Conservation (phyloP, 208 protist species). For the Blechomonas ayalai region DNA sequence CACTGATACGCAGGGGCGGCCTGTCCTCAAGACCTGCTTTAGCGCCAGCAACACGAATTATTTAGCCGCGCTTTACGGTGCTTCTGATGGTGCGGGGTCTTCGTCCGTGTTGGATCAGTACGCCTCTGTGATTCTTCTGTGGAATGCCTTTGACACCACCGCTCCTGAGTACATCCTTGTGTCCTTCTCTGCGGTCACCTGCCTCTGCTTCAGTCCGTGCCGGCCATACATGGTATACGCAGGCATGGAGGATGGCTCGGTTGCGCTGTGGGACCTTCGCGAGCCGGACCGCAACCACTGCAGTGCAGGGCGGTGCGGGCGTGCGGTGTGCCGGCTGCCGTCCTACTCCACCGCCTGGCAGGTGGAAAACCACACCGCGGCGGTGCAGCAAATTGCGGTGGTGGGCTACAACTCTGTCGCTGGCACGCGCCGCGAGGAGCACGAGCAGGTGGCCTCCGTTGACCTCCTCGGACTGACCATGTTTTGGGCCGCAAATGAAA, state of each 20-base stretch:
- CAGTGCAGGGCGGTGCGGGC: conserved; percentile 33
- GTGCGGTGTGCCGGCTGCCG: conserved; percentile 38
- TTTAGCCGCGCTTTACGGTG: conserved; percentile 40
- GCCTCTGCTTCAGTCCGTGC: conserved; percentile 47
- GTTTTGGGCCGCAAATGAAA: conserved; percentile 71
- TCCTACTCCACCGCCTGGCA: conserved; percentile 75
- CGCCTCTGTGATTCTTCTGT: conserved; percentile 62
- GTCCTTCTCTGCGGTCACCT: conserved; percentile 33
- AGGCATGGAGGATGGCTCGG: conserved; percentile 57
- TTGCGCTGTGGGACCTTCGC: conserved; percentile 68
- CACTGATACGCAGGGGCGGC: conserved; percentile 29
- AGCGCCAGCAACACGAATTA: conserved; percentile 32
- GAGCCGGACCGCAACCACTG: conserved; percentile 71
- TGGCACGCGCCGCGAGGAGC: conserved; percentile 35
- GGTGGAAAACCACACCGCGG: conserved; percentile 42
- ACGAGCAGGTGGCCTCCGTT: conserved; percentile 69
- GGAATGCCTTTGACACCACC: conserved; percentile 55
- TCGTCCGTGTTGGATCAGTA: conserved; percentile 42
- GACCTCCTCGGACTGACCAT: conserved; percentile 34
- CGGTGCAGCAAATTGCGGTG: conserved; percentile 43
- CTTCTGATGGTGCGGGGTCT: conserved; percentile 13
- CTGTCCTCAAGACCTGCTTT: conserved; percentile 43
- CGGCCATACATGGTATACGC: conserved; percentile 60
- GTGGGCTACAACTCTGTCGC: conserved; percentile 55
- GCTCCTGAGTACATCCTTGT: conserved; percentile 61